Base-by-base conservation (phyloP, 176 grass and related monocot species). In the Ensete glaucum region DNA sequence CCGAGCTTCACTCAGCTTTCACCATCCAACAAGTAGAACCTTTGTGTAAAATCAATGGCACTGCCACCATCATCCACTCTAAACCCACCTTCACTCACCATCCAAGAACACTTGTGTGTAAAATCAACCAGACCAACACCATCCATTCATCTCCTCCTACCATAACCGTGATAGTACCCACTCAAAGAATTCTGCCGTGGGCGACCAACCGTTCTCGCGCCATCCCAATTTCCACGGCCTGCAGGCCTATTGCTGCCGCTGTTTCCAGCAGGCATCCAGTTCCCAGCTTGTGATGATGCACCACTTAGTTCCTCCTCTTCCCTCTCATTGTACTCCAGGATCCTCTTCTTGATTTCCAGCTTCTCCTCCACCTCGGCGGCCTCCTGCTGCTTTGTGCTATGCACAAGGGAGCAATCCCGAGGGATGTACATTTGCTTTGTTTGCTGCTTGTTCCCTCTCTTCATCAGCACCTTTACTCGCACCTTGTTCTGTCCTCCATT, bases 321-420 rank as follows among this genome's bases (percentile, higher is more conserved):
- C 75, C 96, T 87, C 70, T 99, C 96, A 57, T 91, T 99, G 77
- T 99, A 99, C 79, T 99, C 96, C 56, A 99, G 83, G 67, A 99
- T 99, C 81, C 84, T 94, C 57, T 85, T 74, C 77, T 99, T 99
- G 5, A 99, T 89, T 71, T 74, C 84, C 78, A 86, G 84, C 64
- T 99, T 99, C 86, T 94, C 96, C 82, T 95, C 86, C 65, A 99
- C 77, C 81, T 99, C 91, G 1, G 96, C 96, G 52, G 84, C 86
- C 55, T 94, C 96, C 82, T 95, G 87, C 69, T 99, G 88, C 76
- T 91, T 99, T 69, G 89, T 89, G 74, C 96, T 87, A 77, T 89
- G 91, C 64, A 99, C 88, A 4, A 99, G 83, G 14, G 96, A 91
- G 67, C 86, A 88, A 66, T 99, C 90, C n/a, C 80, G 84, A 16